A percentile compares a stretch with the other conserved stretches of the same genome.
Conservation (phyloP, 2,329 filamentous ascomycete species). For the Phaeosphaeria sp. region DNA sequence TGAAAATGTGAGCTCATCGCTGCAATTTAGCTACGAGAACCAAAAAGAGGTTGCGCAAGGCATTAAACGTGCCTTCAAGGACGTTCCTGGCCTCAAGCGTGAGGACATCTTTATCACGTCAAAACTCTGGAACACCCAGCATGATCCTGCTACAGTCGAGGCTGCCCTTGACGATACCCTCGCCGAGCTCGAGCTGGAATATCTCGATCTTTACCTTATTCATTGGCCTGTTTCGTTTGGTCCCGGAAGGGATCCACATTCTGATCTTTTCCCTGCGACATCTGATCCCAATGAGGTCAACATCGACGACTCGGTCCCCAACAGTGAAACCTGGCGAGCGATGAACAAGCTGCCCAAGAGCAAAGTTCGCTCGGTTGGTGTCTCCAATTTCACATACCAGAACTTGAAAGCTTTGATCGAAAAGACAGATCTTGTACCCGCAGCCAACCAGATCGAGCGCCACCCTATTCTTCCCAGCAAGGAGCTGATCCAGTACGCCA, state of each 20-base stretch:
- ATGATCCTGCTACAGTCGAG: conserved; percentile 71
- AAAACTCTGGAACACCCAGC: conserved; percentile 92
- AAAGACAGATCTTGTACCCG: conserved; percentile 45
- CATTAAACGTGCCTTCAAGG: conserved; percentile 38
- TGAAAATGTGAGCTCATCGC: conserved; percentile 31
- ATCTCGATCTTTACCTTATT: conserved; percentile 88
- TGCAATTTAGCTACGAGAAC: conserved; percentile 41
- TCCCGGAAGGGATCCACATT: conserved; percentile 50
- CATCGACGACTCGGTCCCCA: conserved; percentile 38
- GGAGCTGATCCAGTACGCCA: conserved; percentile 36
- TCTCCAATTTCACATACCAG: conserved; percentile 41
- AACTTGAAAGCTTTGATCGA: conserved; percentile 62
- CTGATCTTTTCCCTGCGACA: conserved; percentile 33
- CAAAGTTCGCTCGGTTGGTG: conserved; percentile 39
- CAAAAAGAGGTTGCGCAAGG: conserved; percentile 40
- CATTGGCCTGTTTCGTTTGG: conserved; percentile 88
- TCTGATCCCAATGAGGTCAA: conserved; percentile 63
- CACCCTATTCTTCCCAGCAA: conserved; percentile 39
- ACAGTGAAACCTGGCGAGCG: conserved; percentile 45
- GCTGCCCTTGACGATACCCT: conserved; percentile 74
- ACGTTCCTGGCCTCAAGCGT: conserved; percentile 34
- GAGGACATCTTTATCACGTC: conserved; percentile 63
- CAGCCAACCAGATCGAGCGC: conserved; percentile 40
- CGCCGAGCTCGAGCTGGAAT: conserved; percentile 82
- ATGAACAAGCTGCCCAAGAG: conserved; percentile 50